Conservation (phyloP, 1,284 basidiomycete genomes). For the Neonothopanus nambi region DNA sequence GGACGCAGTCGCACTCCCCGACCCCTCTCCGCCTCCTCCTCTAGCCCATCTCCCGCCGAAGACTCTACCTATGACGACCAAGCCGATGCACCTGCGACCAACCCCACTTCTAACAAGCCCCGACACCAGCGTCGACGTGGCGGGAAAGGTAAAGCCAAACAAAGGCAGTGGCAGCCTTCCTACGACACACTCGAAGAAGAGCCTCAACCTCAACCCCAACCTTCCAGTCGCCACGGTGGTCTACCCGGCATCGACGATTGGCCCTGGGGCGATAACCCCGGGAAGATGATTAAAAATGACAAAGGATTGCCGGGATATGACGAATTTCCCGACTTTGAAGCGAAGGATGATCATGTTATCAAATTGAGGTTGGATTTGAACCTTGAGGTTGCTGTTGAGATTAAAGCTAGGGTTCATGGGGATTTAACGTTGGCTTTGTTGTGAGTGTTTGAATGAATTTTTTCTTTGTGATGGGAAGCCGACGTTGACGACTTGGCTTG, state of each 20-base stretch:
- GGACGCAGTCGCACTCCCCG: constrained; percentile 13
- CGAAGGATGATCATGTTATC: constrained; percentile 12
- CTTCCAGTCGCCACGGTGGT: too few species aligned
- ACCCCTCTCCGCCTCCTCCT: constrained; percentile 8
- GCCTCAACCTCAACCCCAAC: too few species aligned
- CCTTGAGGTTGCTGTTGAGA: constrained; percentile 15
- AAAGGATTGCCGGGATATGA: background rate
- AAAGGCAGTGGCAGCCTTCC: too few species aligned
- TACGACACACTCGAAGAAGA: too few species aligned
- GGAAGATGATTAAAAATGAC: constrained; percentile 5
- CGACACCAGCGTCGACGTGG: too few species aligned
- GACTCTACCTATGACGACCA: too few species aligned
- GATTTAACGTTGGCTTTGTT: constrained; percentile 16
- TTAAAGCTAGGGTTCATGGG: constrained; percentile 18
- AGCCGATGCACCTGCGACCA: too few species aligned
- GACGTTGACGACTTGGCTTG: too few species aligned
- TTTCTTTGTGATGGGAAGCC: too few species aligned
- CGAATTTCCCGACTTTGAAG: background rate
- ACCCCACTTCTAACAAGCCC: too few species aligned
- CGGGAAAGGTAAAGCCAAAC: too few species aligned
- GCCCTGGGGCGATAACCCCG: constrained; percentile 9
- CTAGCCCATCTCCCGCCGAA: too few species aligned
- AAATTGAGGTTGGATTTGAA: constrained; percentile 17
- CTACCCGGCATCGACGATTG: constrained; percentile 7
- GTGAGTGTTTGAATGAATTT: constrained; percentile 16